Conservation (phyloP, 805 yeast species). For the Vanderwaltozyma polyspora region DNA sequence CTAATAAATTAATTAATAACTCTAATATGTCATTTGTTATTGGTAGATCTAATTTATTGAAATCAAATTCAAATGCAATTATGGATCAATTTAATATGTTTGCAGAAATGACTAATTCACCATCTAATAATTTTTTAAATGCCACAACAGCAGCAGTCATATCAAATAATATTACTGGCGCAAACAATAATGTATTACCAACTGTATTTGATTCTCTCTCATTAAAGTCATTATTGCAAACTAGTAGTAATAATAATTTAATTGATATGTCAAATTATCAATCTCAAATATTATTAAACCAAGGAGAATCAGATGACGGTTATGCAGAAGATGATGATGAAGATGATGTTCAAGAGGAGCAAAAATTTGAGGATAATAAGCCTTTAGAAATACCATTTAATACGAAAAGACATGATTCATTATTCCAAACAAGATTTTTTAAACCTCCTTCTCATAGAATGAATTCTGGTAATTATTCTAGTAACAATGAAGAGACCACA, state of each 20-base stretch:
- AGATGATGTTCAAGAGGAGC: slow-evolving; percentile 14
- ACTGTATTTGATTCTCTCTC: slow-evolving; percentile 2
- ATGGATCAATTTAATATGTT: slow-evolving; percentile 24
- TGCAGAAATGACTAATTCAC: slow-evolving; percentile 2
- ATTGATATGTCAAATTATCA: background rate
- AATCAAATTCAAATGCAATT: slow-evolving; percentile 15
- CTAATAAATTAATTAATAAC: slow-evolving; percentile 2
- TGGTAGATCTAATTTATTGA: slow-evolving; percentile 8
- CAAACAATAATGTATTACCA: background rate
- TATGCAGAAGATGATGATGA: slow-evolving; percentile 26
- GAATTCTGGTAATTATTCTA: background rate
- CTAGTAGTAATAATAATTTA: background rate
- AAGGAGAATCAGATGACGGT: slow-evolving; percentile 22
- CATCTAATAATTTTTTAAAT: background rate
- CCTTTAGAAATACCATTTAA: slow-evolving; percentile 22
- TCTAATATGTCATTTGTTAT: slow-evolving; percentile 1
- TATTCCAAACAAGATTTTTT: slow-evolving; percentile 12
- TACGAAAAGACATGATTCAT: slow-evolving; percentile 4
- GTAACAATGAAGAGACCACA: background rate
- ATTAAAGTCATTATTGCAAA: slow-evolving; percentile 1
- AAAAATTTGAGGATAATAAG: slow-evolving; percentile 2
- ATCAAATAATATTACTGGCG: slow-evolving; percentile 2
- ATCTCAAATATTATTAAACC: background rate
- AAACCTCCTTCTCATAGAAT: slow-evolving; percentile 7
- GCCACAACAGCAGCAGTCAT: slow-evolving; percentile 2